Base-by-base conservation (phyloP, 2,329 filamentous ascomycete genomes). In the Hypoxylon sp. region DNA sequence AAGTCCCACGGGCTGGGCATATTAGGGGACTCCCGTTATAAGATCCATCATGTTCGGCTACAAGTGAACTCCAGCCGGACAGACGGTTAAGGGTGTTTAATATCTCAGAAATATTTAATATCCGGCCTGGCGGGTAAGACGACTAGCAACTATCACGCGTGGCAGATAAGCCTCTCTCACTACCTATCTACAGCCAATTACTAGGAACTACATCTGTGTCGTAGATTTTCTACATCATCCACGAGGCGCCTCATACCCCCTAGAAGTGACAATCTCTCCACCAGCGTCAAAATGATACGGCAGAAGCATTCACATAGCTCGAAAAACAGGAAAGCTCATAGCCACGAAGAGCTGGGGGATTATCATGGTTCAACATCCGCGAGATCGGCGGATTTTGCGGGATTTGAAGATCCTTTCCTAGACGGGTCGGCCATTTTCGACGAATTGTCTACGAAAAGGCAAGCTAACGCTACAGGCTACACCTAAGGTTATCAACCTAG, bases 101-200 rank as follows among this genome's bases (percentile, higher is more conserved):
- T 69, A 69, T 66, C 61, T 64, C 67, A 67, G 55, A 61, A 65
- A 58, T 70, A 70, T 63, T 68, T 65, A 67, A 70, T 65, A 63
- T 67, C 61, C 64, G 58, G 64, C 34, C 65, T 58, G 67, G 67
- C 58, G 61, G 67, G 61, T 70, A 68, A 57, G 64, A 50, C 57
- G 34, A 47, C 56, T 48, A 60, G 59, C 50, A 43, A 59, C 45
- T 55, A 55, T 25, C 37, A 51, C 27, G 43, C 37, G 30, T 45
- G 51, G 55, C 27, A 23, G 43, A 53, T 67, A 67, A 57, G 56
- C 53, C 32, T 59, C 61, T 63, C 19, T 43, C 48, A 27, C 45
- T 56, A 50, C 48, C 43, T 29, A 39, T 45, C 30, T n/a, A 39
- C 43, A 63, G 54, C 63, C 60, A 66, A 58, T 61, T 61, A 61